Conservation (phyloP, 371 early-diverging fungal species). For the Mucor mucedo region DNA sequence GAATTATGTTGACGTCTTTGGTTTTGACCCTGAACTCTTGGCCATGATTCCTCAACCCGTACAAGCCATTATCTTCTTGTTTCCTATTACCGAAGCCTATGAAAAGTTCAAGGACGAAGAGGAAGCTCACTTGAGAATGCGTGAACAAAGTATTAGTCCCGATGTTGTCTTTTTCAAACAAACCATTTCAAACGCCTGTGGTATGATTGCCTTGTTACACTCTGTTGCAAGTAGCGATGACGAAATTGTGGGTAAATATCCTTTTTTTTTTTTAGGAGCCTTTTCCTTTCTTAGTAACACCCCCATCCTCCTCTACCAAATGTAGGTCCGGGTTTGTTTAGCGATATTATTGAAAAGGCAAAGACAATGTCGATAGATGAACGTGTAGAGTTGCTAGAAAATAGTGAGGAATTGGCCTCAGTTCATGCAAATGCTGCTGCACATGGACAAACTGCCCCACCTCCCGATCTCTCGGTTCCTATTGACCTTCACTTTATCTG, state of each 20-base stretch:
- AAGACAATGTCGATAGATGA: conserved; percentile 66
- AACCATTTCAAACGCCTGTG: conserved; percentile 93
- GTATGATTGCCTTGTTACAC: conserved; percentile 83
- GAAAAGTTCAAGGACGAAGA: conserved; percentile 62
- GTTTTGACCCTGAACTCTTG: conserved; percentile 81
- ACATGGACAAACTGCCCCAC: conserved; percentile 71
- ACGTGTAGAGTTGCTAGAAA: conserved; percentile 73
- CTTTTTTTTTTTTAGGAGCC: neutral
- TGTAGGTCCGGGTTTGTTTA: conserved; percentile 63
- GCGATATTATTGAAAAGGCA: conserved; percentile 63
- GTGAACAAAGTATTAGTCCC: conserved; percentile 59
- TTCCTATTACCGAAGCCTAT: conserved; percentile 67
- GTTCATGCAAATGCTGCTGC: conserved; percentile 64
- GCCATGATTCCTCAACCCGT: conserved; percentile 83
- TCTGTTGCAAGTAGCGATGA: conserved; percentile 71
- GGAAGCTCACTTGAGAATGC: conserved; percentile 47
- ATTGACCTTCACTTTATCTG: conserved; percentile 81
- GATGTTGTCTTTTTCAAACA: conserved; percentile 81
- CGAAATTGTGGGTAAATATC: conserved; percentile 37
- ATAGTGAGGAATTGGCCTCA: conserved; percentile 57
- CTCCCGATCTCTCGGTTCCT: conserved; percentile 62
- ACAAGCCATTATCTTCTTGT: conserved; percentile 79
- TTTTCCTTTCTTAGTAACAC: too few species aligned
- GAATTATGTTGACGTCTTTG: conserved; percentile 68
- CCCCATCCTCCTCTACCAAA: too few species aligned